Conservation (phyloP, 2,329 filamentous ascomycete species). For the Fusarium pseudocircinatum region DNA sequence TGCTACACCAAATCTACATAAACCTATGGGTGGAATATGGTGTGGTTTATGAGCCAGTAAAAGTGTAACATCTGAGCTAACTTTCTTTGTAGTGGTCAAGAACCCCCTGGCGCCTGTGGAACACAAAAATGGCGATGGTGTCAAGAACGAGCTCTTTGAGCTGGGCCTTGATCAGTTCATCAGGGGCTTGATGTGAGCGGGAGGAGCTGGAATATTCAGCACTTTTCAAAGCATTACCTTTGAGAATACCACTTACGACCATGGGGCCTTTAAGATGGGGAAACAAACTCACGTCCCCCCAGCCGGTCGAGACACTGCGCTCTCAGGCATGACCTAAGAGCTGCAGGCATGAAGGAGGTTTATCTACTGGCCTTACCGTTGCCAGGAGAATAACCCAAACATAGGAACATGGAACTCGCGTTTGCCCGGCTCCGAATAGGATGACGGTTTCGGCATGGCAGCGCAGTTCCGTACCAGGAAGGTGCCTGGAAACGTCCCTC, state of each 20-base stretch:
- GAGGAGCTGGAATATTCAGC: neutral
- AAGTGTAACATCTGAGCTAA: neutral
- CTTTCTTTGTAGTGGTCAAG: slow-evolving; percentile 66
- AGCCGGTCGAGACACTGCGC: neutral
- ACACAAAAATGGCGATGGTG: slow-evolving; percentile 74
- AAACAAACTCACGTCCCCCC: neutral
- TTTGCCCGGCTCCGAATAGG: neutral
- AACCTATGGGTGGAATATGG: slow-evolving; percentile 97
- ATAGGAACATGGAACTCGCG: neutral
- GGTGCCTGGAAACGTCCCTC: neutral
- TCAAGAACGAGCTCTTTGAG: slow-evolving; percentile 77
- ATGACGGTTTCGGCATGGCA: neutral
- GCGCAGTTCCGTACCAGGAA: neutral
- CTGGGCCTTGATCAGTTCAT: slow-evolving; percentile 81
- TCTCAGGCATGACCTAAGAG: neutral
- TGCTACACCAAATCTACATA: slow-evolving; percentile 97
- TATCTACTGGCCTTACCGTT: neutral
- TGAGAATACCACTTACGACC: neutral
- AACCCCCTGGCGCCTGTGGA: slow-evolving; percentile 75
- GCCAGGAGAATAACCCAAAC: neutral
- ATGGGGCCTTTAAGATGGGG: neutral
- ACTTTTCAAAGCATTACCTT: slow-evolving; percentile 12
- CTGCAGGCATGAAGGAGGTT: neutral
- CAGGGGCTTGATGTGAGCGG: slow-evolving; percentile 66
- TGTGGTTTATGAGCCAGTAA: slow-evolving; percentile 52